Evolutionary conservation across 2,329 filamentous ascomycete genomes (phyloP), one percentile per base, ranked within the genome.

Genomic region (Mycosphaerella sp.): DNA sequence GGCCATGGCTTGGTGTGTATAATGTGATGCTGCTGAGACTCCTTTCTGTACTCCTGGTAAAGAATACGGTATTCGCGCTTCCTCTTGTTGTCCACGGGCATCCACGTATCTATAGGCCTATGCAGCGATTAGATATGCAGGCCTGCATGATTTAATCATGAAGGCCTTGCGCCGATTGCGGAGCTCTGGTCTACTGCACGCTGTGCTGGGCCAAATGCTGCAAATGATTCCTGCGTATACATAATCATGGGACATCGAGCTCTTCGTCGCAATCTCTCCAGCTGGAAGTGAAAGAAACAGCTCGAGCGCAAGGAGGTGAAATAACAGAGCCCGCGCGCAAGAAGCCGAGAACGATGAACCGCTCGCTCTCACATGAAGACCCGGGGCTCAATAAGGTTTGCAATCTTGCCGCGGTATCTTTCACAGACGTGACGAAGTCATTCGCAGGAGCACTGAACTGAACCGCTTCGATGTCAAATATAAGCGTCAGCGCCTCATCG

Each of bases 1-100:
- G 53, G 59, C 61, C 9, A 47, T 60, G 41, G 47, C 50, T 12
- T 40, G 48, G 17, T 34, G 28, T 27, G 44, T 44, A 21, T 41
- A 34, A 14, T 40, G 17, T 44, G 21, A 25, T 36, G 16, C 32
- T 43, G 39, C 39, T 44, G 32, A 27, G 21, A 13, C 4, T 41
- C 30, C 18, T 13, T 36, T 36, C 25, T 39, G 32, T 37, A 10
- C 12, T 14, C 18, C 34, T 13, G 44, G 16, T 41, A 17, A 25
- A 17, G 6, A 41, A 17, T 41, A n/a, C n/a, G n/a, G n/a, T n/a
- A 21, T 12, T 21, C 10, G 30, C 10, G 12, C n/a, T 32, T 30
- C 21, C 25, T 30, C 10, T 32, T 27, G 25, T 32, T 21, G n/a
- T 41, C 8, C 14, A n/a, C 12, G 9, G 14, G 7, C 21, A 39